Conservation (phyloP, 2,329 filamentous ascomycete genomes). For the Talaromyces piceae region DNA sequence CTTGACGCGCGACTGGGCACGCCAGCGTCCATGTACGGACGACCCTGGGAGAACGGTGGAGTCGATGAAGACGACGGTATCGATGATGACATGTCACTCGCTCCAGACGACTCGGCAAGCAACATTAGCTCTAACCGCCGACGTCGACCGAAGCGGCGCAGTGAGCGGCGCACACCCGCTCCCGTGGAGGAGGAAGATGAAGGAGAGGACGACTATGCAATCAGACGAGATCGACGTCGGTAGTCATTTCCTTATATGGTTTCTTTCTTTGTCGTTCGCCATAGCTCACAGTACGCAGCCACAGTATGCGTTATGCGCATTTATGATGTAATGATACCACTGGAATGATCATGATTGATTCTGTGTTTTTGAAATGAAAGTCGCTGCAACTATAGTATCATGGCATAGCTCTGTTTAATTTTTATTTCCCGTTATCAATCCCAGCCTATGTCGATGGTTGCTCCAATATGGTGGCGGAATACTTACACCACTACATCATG, state of each 20-base stretch:
- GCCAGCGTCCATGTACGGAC: constrained; percentile 27
- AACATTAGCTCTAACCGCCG: constrained; percentile 42
- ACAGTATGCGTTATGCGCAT: not conserved
- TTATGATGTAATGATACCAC: not conserved
- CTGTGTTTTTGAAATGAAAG: no score
- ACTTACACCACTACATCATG: no score
- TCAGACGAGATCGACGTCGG: constrained; percentile 21
- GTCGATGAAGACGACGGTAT: constrained; percentile 37
- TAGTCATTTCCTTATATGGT: constrained; percentile 4
- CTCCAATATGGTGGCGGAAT: no score
- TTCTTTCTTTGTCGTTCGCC: not conserved
- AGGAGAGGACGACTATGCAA: constrained; percentile 21
- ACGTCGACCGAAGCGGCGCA: constrained; percentile 39
- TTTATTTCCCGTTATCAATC: no score
- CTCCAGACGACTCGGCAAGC: constrained; percentile 44
- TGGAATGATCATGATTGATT: not conserved
- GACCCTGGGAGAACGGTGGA: constrained; percentile 30
- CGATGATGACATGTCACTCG: constrained; percentile 39
- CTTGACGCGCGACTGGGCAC: constrained; percentile 38
- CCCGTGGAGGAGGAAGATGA: constrained; percentile 43
- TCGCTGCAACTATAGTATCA: no score
- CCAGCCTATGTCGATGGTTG: no score
- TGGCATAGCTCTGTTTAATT: no score
- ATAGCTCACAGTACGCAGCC: not conserved
- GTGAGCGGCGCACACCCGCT: constrained; percentile 42